These are phyloP conservation scores for Leishmania amazonensis DNA, from an alignment of 208 protist species.

Conservation along the genomic window DNA sequence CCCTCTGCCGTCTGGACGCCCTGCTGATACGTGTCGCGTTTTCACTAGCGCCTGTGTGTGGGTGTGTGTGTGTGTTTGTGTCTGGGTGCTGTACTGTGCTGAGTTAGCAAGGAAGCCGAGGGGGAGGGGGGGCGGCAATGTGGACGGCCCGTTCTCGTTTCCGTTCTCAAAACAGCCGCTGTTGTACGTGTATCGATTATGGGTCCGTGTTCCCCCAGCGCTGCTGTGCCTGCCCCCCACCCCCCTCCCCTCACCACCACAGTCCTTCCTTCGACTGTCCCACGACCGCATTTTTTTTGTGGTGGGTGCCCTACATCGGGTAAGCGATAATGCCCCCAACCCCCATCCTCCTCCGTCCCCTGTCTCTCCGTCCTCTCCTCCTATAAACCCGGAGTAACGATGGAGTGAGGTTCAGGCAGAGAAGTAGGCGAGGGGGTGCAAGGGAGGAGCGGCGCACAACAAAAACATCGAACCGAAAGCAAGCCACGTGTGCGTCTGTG, in stretches of 20 bases:
- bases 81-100: neutral
- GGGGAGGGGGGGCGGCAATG: neutral
- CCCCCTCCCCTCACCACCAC: too few species aligned
- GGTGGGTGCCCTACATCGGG: neutral
- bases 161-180: neutral
- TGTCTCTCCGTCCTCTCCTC: constrained; percentile 2
- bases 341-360: neutral
- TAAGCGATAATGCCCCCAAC: neutral
- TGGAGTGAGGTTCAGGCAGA: neutral
- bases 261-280: neutral
- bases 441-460: neutral
- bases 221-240: neutral
- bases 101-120: neutral
- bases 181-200: neutral
- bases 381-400: too few species aligned
- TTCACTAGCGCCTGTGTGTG: neutral
- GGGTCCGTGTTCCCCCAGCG: neutral
- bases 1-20: neutral
- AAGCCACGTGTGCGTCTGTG: neutral
- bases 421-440: neutral
- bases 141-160: neutral
- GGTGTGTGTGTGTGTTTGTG: neutral
- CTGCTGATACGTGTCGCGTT: neutral
- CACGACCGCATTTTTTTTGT: neutral
- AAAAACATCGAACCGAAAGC: neutral